Evolutionary conservation across 352 stramenopile genomes (phyloP).

Genomic region (Globisporangium cylindrosporum): DNA sequence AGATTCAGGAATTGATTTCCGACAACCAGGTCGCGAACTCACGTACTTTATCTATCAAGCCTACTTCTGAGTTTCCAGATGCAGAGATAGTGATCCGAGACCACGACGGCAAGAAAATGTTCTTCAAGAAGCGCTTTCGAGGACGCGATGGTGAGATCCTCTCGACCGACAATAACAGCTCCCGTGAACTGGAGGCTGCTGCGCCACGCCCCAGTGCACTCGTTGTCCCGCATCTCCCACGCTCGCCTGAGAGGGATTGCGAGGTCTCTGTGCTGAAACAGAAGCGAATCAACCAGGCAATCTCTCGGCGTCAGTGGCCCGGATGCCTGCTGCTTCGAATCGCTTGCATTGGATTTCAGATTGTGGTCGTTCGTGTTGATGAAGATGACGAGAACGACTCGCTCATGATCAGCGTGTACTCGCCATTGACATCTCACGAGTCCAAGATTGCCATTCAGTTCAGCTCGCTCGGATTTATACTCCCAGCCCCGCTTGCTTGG

Average conservation of each 20-base stretch:
- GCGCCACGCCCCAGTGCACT: too few relatives aligned
- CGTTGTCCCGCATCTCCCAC: too few relatives aligned
- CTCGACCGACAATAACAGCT: too few relatives aligned
- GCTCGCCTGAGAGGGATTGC: too few relatives aligned
- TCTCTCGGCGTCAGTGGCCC: too few relatives aligned
- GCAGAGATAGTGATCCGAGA: constrained; percentile 32
- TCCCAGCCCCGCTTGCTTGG: constrained; percentile 17
- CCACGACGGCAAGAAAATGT: constrained; percentile 13
- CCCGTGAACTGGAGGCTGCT: too few relatives aligned
- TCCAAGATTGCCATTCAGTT: constrained; percentile 15
- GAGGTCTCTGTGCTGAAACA: too few relatives aligned
- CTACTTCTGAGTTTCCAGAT: constrained; percentile 17
- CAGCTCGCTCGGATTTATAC: constrained; percentile 18
- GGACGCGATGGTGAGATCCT: too few relatives aligned
- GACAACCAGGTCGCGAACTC: not conserved
- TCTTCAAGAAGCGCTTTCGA: too few relatives aligned
- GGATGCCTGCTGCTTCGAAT: too few relatives aligned
- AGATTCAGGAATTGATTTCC: not conserved
- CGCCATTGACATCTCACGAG: constrained; percentile 6
- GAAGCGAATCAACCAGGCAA: too few relatives aligned
- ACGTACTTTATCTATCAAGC: not conserved
- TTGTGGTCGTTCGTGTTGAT: constrained; percentile 4
- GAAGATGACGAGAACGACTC: constrained; percentile 21
- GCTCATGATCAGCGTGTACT: constrained; percentile 27
- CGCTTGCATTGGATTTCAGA: too few relatives aligned